Conservation (phyloP, 2,329 filamentous ascomycete species). For the Penicillium sp. region DNA sequence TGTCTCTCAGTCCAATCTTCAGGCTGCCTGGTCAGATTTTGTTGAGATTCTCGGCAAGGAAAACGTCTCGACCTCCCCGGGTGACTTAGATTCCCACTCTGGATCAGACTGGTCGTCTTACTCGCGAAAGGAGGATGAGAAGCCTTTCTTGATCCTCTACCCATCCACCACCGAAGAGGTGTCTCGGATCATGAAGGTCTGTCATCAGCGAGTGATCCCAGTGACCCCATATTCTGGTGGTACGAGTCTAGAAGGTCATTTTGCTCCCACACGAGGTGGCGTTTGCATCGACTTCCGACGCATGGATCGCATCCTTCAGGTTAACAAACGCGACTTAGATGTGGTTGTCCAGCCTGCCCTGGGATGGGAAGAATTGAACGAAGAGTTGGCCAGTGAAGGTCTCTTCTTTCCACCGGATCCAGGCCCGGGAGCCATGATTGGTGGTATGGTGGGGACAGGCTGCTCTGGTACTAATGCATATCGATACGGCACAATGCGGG, state of each 20-base stretch:
- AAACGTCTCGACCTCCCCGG: constrained; percentile 58
- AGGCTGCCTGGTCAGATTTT: constrained; percentile 64
- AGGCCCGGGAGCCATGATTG: constrained; percentile 87
- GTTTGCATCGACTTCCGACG: constrained; percentile 81
- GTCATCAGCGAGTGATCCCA: constrained; percentile 74
- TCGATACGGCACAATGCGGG: constrained; percentile 89
- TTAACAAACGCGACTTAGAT: constrained; percentile 76
- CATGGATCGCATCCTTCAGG: constrained; percentile 75
- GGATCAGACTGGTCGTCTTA: constrained; percentile 64
- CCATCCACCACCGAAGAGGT: constrained; percentile 78
- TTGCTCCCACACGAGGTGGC: constrained; percentile 75
- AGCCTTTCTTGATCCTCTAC: constrained; percentile 64
- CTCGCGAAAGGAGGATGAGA: constrained; percentile 41
- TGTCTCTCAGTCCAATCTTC: constrained; percentile 55
- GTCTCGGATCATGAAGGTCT: constrained; percentile 82
- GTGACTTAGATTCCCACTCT: constrained; percentile 56
- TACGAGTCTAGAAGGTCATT: constrained; percentile 86
- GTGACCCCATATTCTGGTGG: constrained; percentile 85
- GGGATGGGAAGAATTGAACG: constrained; percentile 83
- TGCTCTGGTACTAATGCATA: constrained; percentile 80
- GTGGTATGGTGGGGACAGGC: constrained; percentile 60
- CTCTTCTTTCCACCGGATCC: constrained; percentile 92
- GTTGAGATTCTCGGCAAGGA: constrained; percentile 60
- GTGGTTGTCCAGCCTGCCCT: constrained; percentile 76
- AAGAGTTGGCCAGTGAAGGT: constrained; percentile 66